Evolutionary conservation across 1,139 yeast genomes (phyloP).

Genomic region (Arxiozyma heterogenica): DNA sequence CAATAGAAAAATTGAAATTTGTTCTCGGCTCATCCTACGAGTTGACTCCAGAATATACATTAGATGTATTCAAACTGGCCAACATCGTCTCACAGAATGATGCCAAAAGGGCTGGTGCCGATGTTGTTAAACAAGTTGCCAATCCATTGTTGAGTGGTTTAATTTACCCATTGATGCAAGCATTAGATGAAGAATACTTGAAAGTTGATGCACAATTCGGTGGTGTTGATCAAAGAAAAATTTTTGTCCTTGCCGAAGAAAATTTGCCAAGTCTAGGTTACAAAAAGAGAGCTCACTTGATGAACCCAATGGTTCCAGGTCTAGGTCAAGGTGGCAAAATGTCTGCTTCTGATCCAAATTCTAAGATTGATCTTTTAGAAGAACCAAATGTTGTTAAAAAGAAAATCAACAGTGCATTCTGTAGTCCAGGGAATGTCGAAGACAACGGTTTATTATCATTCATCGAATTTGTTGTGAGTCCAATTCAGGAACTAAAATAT

Average conservation of each 20-base stretch:
- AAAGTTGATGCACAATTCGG: constrained; percentile 93
- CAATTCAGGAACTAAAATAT: constrained; percentile 68
- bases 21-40: constrained; percentile 87
- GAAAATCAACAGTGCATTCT: constrained; percentile 86
- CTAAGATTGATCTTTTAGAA: constrained; percentile 88
- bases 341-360: constrained; percentile 98
- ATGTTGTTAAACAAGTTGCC: constrained; percentile 94
- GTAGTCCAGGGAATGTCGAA: constrained; percentile 89
- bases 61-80: constrained; percentile 80
- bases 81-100: constrained; percentile 86
- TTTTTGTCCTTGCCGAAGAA: constrained; percentile 95
- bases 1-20: constrained; percentile 78
- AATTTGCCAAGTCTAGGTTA: constrained; percentile 78
- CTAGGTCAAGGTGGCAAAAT: constrained; percentile 94
- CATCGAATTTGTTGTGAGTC: constrained; percentile 73
- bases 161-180: constrained; percentile 98
- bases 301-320: constrained; percentile 99
- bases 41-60: constrained; percentile 60
- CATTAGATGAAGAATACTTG: constrained; percentile 87
- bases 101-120: constrained; percentile 99
- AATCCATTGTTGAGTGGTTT: constrained; percentile 90
- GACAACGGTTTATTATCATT: constrained; percentile 88
- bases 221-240: constrained; percentile 98
- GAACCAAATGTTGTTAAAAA: constrained; percentile 80
- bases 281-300: constrained; percentile 94